Conservation (phyloP, 371 early-diverging fungal genomes). For the Coemansia sp. region DNA sequence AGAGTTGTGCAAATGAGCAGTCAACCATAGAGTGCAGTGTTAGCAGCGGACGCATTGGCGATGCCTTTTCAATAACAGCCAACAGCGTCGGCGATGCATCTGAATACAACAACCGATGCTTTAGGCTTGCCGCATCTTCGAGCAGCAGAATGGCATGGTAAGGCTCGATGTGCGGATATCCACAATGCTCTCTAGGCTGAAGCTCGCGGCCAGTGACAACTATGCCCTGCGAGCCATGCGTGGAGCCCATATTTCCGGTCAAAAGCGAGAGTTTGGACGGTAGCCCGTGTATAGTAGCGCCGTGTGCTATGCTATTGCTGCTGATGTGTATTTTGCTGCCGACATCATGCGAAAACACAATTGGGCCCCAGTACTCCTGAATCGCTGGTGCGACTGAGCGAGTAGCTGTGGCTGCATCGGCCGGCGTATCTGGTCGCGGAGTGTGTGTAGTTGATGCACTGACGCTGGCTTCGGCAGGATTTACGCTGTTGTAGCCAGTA, state of each 20-base stretch:
- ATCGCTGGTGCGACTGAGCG: slow-evolving; percentile 24
- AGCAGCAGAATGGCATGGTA: slow-evolving; percentile 81
- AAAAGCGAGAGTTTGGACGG: slow-evolving; percentile 1
- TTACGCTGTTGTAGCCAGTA: slow-evolving; percentile 8
- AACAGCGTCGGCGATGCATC: slow-evolving; percentile 84
- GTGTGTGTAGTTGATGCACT: slow-evolving; percentile 28
- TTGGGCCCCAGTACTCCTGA: slow-evolving; percentile 39
- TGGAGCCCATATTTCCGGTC: slow-evolving; percentile 4
- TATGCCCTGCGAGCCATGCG: slow-evolving; percentile 2
- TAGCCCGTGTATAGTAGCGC: slow-evolving; percentile 7
- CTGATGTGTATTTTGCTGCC: not conserved
- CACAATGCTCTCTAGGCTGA: slow-evolving; percentile 58
- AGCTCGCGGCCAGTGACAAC: slow-evolving; percentile 40
- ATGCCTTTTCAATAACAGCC: slow-evolving; percentile 79
- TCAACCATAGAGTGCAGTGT: slow-evolving; percentile 77
- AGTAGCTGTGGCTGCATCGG: slow-evolving; percentile 11
- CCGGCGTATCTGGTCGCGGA: slow-evolving; percentile 38
- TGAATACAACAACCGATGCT: slow-evolving; percentile 67
- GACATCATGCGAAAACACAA: slow-evolving; percentile 16
- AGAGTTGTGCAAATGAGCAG: slow-evolving; percentile 88
- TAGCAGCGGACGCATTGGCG: slow-evolving; percentile 83
- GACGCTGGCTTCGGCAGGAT: slow-evolving; percentile 13
- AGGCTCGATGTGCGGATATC: slow-evolving; percentile 76
- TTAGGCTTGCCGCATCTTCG: slow-evolving; percentile 79
- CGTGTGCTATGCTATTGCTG: slow-evolving; percentile 1